These are phyloP conservation scores for Plasmopara muralis DNA, from an alignment of 352 stramenopile genomes.

Conservation along the genomic window DNA sequence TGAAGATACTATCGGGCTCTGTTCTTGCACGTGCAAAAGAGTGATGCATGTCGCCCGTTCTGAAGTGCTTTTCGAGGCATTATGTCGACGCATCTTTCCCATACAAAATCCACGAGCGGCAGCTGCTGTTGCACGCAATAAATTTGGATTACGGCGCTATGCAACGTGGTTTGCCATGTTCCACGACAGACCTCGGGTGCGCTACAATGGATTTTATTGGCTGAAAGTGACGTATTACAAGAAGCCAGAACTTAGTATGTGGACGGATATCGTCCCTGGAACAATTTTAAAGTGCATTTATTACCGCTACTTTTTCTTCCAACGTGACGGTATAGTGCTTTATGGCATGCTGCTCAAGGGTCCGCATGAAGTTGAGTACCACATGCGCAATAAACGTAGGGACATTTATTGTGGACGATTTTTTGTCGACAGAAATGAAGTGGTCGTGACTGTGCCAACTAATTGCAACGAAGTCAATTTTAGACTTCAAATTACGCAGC, in stretches of 20 bases:
- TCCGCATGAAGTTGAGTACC: conserved; percentile 42
- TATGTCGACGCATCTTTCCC: conserved; percentile 69
- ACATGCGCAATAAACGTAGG: conserved; percentile 32
- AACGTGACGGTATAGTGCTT: conserved; percentile 59
- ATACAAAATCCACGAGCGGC: conserved; percentile 49
- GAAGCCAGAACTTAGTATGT: conserved; percentile 82
- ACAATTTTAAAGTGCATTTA: conserved; percentile 79
- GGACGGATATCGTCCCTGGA: conserved; percentile 55
- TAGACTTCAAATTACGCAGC: conserved; percentile 42
- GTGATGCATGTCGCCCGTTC: conserved; percentile 43
- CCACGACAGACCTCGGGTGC: conserved; percentile 52
- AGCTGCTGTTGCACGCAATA: conserved; percentile 32
- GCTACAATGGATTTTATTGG: conserved; percentile 78
- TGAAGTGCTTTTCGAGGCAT: conserved; percentile 55
- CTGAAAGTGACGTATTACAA: conserved; percentile 80
- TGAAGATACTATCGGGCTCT: conserved; percentile 59
- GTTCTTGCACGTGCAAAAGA: conserved; percentile 47
- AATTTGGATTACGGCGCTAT: conserved; percentile 59
- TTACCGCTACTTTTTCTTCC: conserved; percentile 81
- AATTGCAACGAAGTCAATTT: conserved; percentile 71
- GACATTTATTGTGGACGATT: conserved; percentile 51
- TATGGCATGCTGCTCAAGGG: conserved; percentile 77
- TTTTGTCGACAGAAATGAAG: conserved; percentile 51
- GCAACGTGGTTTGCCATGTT: conserved; percentile 74
- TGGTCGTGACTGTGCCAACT: conserved; percentile 66